These are phyloP conservation scores for Cryptosporidium sp. DNA, from an alignment of 169 alveolate species.

Conservation along the genomic window DNA sequence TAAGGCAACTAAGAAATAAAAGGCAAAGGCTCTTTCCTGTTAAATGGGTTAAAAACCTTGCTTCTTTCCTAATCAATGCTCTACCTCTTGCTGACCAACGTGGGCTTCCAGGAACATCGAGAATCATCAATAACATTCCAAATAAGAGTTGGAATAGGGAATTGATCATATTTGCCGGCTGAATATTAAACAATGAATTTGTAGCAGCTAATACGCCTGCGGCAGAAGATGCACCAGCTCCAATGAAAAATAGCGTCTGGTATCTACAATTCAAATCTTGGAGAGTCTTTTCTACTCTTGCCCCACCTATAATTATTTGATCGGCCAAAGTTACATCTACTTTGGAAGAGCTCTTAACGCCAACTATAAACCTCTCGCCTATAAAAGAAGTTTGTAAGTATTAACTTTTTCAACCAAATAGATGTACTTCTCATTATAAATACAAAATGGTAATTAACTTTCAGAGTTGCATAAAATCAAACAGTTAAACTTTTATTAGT, in stretches of 20 bases:
- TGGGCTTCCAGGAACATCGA: conserved; percentile 93
- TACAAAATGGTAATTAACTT: not conserved
- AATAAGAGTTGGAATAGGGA: conserved; percentile 83
- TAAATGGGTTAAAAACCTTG: conserved; percentile 87
- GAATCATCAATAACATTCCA: conserved; percentile 87
- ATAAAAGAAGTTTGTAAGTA: not conserved
- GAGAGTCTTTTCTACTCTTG: conserved; percentile 89
- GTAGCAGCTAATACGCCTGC: conserved; percentile 83
- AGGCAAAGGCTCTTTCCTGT: conserved; percentile 90
- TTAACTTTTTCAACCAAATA: not conserved
- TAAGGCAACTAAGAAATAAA: conserved; percentile 81
- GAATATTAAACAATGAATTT: conserved; percentile 80
- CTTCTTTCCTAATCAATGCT: conserved; percentile 83
- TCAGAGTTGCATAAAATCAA: not conserved
- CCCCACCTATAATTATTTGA: conserved; percentile 90
- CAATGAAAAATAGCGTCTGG: conserved; percentile 89
- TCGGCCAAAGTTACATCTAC: conserved; percentile 77
- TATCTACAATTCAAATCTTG: conserved; percentile 87
- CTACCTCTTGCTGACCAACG: conserved; percentile 92
- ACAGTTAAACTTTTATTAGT: no score
- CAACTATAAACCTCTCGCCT: conserved; percentile 67
- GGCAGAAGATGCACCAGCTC: conserved; percentile 84
- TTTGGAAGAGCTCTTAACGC: conserved; percentile 31
- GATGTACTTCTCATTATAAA: not conserved
- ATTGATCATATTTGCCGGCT: conserved; percentile 82